Evolutionary conservation across 2,329 filamentous ascomycete genomes (phyloP).

Genomic region (Pseudogymnoascus sp.): DNA sequence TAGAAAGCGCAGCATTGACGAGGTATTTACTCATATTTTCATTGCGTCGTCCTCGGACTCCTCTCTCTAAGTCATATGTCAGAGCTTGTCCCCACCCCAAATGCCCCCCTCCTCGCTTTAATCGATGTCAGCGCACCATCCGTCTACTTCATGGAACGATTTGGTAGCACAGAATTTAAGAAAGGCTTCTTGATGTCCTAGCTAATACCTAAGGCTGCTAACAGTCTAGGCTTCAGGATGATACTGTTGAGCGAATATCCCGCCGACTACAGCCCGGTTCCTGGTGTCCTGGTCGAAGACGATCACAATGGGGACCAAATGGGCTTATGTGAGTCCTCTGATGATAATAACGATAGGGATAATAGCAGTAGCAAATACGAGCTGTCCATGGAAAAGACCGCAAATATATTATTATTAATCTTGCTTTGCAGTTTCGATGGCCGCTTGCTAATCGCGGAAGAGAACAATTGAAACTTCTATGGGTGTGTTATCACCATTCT

Average conservation of each 20-base stretch:
- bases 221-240: background rate
- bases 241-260: background rate
- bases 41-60: background rate
- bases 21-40: background rate
- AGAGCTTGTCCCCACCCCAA: background rate
- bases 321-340: no score
- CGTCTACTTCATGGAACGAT: background rate
- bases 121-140: background rate
- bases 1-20: background rate
- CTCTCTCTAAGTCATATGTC: background rate
- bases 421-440: no score
- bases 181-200: background rate
- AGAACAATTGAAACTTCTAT: no score
- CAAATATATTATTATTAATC: no score
- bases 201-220: background rate
- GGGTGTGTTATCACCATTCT: no score
- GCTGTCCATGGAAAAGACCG: no score
- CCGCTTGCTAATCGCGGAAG: no score
- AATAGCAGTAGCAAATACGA: no score
- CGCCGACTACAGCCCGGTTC: background rate
- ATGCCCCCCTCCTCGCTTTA: background rate
- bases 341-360: no score
- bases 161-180: background rate
- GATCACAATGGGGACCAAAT: no score
- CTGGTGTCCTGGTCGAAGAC: background rate